Conservation (phyloP, 2,329 filamentous ascomycete genomes). For the Alternaria tenuissima region DNA sequence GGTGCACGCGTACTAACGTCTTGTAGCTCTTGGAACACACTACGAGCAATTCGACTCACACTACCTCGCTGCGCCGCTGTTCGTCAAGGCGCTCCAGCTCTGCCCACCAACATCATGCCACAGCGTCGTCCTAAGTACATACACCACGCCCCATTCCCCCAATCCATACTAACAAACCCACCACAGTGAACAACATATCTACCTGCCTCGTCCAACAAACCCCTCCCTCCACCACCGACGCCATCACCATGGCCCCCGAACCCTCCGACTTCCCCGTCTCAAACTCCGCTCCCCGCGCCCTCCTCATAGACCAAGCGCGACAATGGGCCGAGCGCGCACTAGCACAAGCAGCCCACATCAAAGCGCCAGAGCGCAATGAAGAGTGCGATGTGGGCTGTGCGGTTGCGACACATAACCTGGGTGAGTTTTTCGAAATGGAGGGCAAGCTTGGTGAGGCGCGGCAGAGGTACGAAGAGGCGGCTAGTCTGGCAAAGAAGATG, state of each 20-base stretch:
- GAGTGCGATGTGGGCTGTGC: slow-evolving; percentile 88
- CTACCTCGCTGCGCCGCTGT: slow-evolving; percentile 84
- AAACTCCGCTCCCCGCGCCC: slow-evolving; percentile 62
- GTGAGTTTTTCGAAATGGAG: slow-evolving; percentile 80
- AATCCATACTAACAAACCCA: slow-evolving; percentile 13
- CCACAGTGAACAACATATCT: slow-evolving; percentile 79
- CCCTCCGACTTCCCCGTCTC: slow-evolving; percentile 45
- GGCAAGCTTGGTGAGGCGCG: slow-evolving; percentile 71
- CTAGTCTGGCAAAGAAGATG: slow-evolving; percentile 62
- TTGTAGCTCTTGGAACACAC: slow-evolving; percentile 73
- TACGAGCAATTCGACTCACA: slow-evolving; percentile 79
- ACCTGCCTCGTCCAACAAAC: slow-evolving; percentile 74
- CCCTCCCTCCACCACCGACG: slow-evolving; percentile 43
- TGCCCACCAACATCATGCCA: slow-evolving; percentile 74
- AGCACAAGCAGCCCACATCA: slow-evolving; percentile 70
- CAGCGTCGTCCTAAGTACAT: slow-evolving; percentile 77
- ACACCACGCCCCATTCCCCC: not conserved
- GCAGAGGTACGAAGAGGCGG: slow-evolving; percentile 73
- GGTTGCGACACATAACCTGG: slow-evolving; percentile 85
- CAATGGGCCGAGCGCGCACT: slow-evolving; percentile 84
- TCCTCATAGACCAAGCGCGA: slow-evolving; percentile 73
- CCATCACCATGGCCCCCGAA: slow-evolving; percentile 40
- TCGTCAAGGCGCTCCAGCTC: slow-evolving; percentile 81
- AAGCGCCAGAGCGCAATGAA: slow-evolving; percentile 70
- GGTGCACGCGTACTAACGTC: slow-evolving; percentile 30